A percentile compares a stretch with the other conserved stretches of the same genome.
These are phyloP conservation scores for Clitopilus hobsonii DNA, from an alignment of 768 basidiomycete genomes.

Conservation along the genomic window DNA sequence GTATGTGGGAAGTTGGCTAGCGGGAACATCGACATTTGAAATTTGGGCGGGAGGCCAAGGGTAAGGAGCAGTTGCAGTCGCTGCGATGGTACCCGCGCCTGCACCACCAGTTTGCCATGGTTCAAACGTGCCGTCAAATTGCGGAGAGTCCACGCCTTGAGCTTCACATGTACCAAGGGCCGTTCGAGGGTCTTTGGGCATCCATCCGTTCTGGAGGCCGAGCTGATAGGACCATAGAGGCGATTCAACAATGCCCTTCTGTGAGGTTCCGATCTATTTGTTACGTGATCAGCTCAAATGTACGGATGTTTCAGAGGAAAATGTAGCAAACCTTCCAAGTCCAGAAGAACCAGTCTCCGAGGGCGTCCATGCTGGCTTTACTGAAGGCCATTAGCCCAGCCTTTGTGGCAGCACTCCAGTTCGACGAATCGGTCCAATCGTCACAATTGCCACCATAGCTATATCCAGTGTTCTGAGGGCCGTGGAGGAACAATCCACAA, in stretches of 20 bases:
- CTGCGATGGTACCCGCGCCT: slow-evolving; percentile 45
- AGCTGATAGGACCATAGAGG: slow-evolving; percentile 50
- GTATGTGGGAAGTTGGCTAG: slow-evolving; percentile 53
- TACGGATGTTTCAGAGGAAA: background rate
- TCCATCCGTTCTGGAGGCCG: slow-evolving; percentile 34
- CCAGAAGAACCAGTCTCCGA: slow-evolving; percentile 38
- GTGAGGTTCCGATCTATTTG: slow-evolving; percentile 29
- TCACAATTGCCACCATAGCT: slow-evolving; percentile 27
- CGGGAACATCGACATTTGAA: slow-evolving; percentile 26
- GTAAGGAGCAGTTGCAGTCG: slow-evolving; percentile 32
- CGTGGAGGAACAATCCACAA: slow-evolving; percentile 35
- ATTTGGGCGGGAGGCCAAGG: slow-evolving; percentile 67
- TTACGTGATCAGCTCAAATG: slow-evolving; percentile 2
- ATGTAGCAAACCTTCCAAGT: slow-evolving; percentile 40
- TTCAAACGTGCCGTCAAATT: slow-evolving; percentile 42
- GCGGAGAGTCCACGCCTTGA: slow-evolving; percentile 36
- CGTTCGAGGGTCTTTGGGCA: slow-evolving; percentile 50
- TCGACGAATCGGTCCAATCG: slow-evolving; percentile 43
- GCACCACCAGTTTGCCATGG: slow-evolving; percentile 71
- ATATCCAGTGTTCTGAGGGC: slow-evolving; percentile 9
- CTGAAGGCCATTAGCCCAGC: slow-evolving; percentile 44
- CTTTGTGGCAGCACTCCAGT: slow-evolving; percentile 36
- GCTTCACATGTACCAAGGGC: slow-evolving; percentile 55
- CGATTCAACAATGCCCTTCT: slow-evolving; percentile 31
- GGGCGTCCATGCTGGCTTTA: slow-evolving; percentile 36